These are phyloP conservation scores for Pisolithus thermaeus DNA, from an alignment of 1,284 basidiomycete species.

Conservation along the genomic window DNA sequence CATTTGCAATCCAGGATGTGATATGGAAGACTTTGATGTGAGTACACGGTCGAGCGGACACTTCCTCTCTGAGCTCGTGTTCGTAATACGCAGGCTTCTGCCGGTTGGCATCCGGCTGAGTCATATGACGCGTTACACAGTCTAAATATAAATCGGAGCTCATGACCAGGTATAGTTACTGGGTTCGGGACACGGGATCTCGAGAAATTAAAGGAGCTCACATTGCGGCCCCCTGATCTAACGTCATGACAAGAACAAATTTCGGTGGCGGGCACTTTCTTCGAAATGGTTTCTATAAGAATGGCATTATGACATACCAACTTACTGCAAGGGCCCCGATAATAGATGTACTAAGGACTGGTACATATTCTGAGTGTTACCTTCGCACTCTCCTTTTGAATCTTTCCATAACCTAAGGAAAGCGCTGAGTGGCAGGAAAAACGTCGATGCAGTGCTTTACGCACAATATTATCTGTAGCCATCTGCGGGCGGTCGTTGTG, in stretches of 20 bases:
- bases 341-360: neutral
- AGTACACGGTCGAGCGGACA: constrained; percentile 10
- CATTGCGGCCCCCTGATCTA: neutral
- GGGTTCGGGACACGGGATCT: constrained; percentile 44
- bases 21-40: constrained; percentile 45
- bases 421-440: constrained; percentile 1
- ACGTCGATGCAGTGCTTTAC: constrained; percentile 10
- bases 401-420: constrained; percentile 74
- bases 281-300: too few species aligned
- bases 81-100: constrained; percentile 27
- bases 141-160: neutral
- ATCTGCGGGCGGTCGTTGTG: constrained; percentile 61
- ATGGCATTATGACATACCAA: too few species aligned
- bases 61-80: neutral
- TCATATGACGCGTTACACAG: neutral
- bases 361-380: constrained; percentile 20
- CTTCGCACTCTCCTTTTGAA: constrained; percentile 85
- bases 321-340: too few species aligned
- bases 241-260: too few species aligned
- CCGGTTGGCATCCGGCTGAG: constrained; percentile 45
- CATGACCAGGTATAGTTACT: constrained; percentile 31
- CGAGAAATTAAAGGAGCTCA: constrained; percentile 19
- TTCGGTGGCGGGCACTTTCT: too few species aligned
- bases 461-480: constrained; percentile 87
- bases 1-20: constrained; percentile 56